Evolutionary conservation across 1,284 basidiomycete species (phyloP), one percentile per base, ranked within the genome.

Genomic region (Schizophyllum amplum): DNA sequence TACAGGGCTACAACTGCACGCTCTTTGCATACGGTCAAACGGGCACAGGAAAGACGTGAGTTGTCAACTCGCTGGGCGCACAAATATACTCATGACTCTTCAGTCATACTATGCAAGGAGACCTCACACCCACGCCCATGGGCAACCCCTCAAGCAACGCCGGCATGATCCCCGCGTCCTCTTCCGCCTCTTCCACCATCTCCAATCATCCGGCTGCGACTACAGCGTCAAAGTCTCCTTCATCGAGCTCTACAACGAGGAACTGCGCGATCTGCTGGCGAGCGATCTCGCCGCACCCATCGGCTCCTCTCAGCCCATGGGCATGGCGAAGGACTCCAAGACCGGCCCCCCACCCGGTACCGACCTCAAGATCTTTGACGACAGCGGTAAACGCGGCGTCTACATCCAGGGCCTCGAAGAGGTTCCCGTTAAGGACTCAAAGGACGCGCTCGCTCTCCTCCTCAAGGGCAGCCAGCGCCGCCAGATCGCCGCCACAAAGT

Each of bases 21-120:
- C 79, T 99, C 33, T 99, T 99, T 74, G 96, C 96, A 2, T 99
- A 99, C 68, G 97, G 97, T 2, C 97, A 99, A 71, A 99, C 97
- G 0, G 97, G 97, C 4, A 98, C 97, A 0, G 97, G 97, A 17
- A 99, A 99, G 76, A 99, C 97, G 88, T 97, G 67, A 67, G 90
- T 77, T n/a, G 22, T 21, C 17, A 17, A 17, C 7, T 9, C 33
- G 13, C 33, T 42, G 3, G 25, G 52, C 27, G n/a, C 58, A 56
- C 21, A 24, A 6, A 22, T 7, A n/a, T 56, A n/a, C 24, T 23
- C 53, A 49, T 53, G 33, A 54, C 55, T 53, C 24, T 53, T 48
- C 65, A 96, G 93, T 51, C 89, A 93, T 66, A 97, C 94, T 2
- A 97, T 97, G 94, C 92, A 95, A 71, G 94, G 94, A 24, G 92